A percentile compares a stretch with the other conserved stretches of the same genome.
phyloP scores from a whole-genome alignment of 257 asterid genomes.

The Penstemon barbatus region DNA sequence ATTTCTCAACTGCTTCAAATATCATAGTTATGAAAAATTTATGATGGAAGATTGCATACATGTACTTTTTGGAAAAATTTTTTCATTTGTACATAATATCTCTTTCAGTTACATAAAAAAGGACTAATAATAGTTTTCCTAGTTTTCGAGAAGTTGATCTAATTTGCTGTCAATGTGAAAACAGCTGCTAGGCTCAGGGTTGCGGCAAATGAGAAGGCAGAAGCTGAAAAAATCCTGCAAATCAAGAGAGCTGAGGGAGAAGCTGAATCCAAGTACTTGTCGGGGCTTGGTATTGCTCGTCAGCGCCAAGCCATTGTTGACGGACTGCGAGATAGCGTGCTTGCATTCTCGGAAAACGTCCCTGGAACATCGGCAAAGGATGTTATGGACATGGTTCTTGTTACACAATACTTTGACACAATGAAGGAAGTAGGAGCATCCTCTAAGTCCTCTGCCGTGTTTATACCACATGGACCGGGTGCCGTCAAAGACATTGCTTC shows the following conservation, averaged over 20 bases:
- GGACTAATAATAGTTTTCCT: too few relatives aligned
- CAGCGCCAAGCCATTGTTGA: slow-evolving; percentile 57
- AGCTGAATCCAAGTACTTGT: slow-evolving; percentile 47
- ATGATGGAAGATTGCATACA: too few relatives aligned
- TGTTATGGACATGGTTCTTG: slow-evolving; percentile 52
- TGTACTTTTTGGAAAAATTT: too few relatives aligned
- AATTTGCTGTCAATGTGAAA: not conserved
- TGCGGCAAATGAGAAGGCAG: slow-evolving; percentile 47
- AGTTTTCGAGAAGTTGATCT: too few relatives aligned
- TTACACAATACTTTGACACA: slow-evolving; percentile 49
- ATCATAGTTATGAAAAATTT: too few relatives aligned
- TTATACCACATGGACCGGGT: slow-evolving; percentile 52
- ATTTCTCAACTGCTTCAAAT: too few relatives aligned
- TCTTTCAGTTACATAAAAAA: too few relatives aligned
- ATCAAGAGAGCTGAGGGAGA: slow-evolving; percentile 53
- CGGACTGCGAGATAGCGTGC: slow-evolving; percentile 50
- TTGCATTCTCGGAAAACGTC: slow-evolving; percentile 47
- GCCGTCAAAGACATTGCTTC: slow-evolving; percentile 47
- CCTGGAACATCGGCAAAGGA: slow-evolving; percentile 50
- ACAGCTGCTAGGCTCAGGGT: slow-evolving; percentile 51
- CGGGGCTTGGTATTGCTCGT: slow-evolving; percentile 50
- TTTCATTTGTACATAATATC: too few relatives aligned
- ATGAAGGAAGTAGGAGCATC: slow-evolving; percentile 55
- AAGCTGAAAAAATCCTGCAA: slow-evolving; percentile 47
- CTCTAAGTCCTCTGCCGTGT: slow-evolving; percentile 44